Base-by-base conservation (phyloP, 306 rosid species). In the Vigna angularis region DNA sequence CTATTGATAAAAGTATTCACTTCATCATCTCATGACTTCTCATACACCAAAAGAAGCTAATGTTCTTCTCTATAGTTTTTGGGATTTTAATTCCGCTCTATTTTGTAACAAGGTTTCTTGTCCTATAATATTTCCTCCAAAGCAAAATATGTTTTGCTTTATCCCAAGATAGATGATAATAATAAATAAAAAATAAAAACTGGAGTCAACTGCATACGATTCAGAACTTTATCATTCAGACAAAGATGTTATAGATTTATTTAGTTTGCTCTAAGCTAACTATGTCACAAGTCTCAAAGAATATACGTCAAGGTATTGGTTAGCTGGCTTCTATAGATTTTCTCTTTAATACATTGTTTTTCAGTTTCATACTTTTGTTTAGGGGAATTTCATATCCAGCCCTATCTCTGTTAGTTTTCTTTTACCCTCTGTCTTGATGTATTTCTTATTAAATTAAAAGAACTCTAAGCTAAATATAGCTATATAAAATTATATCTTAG, bases 171-270 rank as follows among this genome's bases (percentile, higher is more conserved):
- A 70, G 70, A 52, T 56, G 24, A 66, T 12, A 28, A 28, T 28
- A 28, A 28, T 28, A 3, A 66, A 80, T 42, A 66, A 26, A 66
- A 26, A 56, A 13, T 16, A 66, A 26, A 66, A 26, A 56, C 13
- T 11, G 14, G 55, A 74, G 53, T 38, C 53, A 66, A 65, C 14
- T 17, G 53, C 17, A 11, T 10, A 18, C 10, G 4, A 93, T 16
- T 85, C 87, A 17, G 97, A 93, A 59, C 61, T 85, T 93, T 91
- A 74, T 74, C 72, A 80, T 32, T 61, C 20, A 81, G 26, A 40
- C 38, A 73, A 34, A 65, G 30, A 84, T 78, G 69, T 16, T 8
- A 34, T 55, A 72, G 14, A 59, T 6, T 36, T 3, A 59, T 6
- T 36, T 3, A 49, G 70, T 42, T 66, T 83, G 18, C 52, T 74